Evolutionary conservation across 805 yeast species (phyloP).

Genomic region (Torulaspora gathmanii): DNA sequence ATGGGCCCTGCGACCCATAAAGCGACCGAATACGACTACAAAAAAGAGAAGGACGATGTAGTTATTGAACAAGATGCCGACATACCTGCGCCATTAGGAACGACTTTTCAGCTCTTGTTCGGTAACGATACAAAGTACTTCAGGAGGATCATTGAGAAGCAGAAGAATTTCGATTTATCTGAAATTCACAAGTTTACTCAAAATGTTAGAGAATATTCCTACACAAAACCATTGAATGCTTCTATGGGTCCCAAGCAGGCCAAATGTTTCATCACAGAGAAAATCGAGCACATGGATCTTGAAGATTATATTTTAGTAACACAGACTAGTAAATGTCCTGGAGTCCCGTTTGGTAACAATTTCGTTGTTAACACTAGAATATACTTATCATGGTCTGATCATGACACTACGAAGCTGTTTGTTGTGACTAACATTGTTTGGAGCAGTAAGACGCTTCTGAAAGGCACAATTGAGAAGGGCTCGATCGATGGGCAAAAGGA

Average conservation of each 20-base stretch:
- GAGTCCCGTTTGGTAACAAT: conserved; percentile 69
- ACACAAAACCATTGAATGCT: conserved; percentile 55
- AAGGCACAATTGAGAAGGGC: conserved; percentile 71
- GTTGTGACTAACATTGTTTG: conserved; percentile 60
- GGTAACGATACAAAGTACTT: conserved; percentile 54
- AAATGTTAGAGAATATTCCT: conserved; percentile 47
- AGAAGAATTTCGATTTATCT: conserved; percentile 57
- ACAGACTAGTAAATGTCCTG: conserved; percentile 60
- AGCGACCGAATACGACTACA: conserved; percentile 43
- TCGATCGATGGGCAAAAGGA: conserved; percentile 71
- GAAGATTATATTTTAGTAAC: conserved; percentile 41
- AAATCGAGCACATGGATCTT: conserved; percentile 46
- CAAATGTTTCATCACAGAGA: conserved; percentile 54
- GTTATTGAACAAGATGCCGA: conserved; percentile 47
- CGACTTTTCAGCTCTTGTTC: conserved; percentile 52
- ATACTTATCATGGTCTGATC: conserved; percentile 57
- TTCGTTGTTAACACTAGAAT: conserved; percentile 59
- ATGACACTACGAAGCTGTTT: conserved; percentile 48
- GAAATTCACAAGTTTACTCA: conserved; percentile 43
- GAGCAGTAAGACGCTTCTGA: conserved; percentile 74
- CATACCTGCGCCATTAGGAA: conserved; percentile 63
- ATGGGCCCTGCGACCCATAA: conserved; percentile 41
- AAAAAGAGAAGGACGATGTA: conserved; percentile 46
- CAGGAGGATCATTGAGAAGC: conserved; percentile 46
- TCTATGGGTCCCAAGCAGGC: conserved; percentile 74